Evolutionary conservation across 305 asterid genomes (phyloP).

Genomic region (Fraxinus nigra): DNA sequence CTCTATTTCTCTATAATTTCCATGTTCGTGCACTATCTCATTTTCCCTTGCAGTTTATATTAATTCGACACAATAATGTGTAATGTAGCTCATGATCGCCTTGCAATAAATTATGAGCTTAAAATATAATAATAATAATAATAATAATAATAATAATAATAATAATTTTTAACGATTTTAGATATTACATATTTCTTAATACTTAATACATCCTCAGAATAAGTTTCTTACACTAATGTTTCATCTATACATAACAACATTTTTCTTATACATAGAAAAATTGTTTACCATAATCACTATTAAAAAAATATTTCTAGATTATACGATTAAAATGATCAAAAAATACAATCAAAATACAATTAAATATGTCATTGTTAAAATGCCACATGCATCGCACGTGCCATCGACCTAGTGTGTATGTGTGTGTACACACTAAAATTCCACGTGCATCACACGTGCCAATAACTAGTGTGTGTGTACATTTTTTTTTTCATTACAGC

Average conservation of each 20-base stretch:
- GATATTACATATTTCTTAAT: neutral
- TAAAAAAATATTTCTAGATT: too few relatives aligned
- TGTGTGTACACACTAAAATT: too few relatives aligned
- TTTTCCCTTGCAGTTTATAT: neutral
- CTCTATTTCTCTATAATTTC: neutral
- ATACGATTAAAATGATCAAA: neutral
- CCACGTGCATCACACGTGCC: too few relatives aligned
- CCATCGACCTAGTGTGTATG: too few relatives aligned
- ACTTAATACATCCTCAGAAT: neutral
- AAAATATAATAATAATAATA: too few relatives aligned
- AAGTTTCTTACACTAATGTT: neutral
- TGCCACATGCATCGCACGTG: too few relatives aligned
- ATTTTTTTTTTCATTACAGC: too few relatives aligned
- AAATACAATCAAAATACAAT: too few relatives aligned
- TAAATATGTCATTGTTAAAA: too few relatives aligned
- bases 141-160: too few relatives aligned
- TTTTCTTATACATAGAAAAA: neutral
- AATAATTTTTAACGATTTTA: too few relatives aligned
- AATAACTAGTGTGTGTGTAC: too few relatives aligned
- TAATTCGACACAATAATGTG: neutral
- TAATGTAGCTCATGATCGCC: neutral
- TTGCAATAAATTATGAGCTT: neutral
- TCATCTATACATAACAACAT: neutral
- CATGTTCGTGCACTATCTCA: neutral
- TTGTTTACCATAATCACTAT: neutral